Evolutionary conservation across 345 rosid species (phyloP).

Genomic region (Pelargonium nanum): DNA sequence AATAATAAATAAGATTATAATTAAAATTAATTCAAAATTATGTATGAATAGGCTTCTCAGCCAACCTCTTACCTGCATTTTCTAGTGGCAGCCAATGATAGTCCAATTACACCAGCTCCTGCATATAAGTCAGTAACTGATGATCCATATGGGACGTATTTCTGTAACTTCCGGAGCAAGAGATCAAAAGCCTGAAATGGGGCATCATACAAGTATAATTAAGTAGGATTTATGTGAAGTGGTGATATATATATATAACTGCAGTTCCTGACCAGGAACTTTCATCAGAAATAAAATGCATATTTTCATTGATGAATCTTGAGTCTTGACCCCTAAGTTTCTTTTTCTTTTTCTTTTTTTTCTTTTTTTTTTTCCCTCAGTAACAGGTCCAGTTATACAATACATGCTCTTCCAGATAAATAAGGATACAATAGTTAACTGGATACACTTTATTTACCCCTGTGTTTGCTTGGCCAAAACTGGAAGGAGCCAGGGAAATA

Average conservation of each 20-base stretch:
- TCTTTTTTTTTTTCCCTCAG: not conserved
- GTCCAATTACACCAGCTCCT: conserved; percentile 94
- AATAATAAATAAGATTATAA: conserved; percentile 5
- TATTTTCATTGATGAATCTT: not conserved
- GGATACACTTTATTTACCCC: conserved; percentile 26
- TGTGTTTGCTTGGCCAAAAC: conserved; percentile 95
- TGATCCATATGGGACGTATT: conserved; percentile 74
- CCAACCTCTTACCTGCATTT: conserved; percentile 65
- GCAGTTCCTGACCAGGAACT: not conserved
- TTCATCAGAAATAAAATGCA: not conserved
- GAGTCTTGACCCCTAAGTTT: not conserved
- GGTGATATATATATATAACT: no score
- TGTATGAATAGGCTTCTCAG: not conserved
- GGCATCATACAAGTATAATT: conserved; percentile 1
- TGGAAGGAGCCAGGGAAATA: conserved; percentile 79
- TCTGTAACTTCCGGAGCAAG: conserved; percentile 79
- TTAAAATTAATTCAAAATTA: conserved; percentile 1
- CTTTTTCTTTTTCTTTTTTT: no score
- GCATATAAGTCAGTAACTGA: conserved; percentile 90
- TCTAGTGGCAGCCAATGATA: conserved; percentile 73
- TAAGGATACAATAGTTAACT: not conserved
- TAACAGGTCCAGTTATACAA: not conserved
- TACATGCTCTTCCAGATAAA: conserved; percentile 6
- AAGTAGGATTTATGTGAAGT: not conserved
- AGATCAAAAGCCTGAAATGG: conserved; percentile 57